These are phyloP conservation scores for Arabidopsis arenosa DNA, from an alignment of 345 rosid genomes.

Conservation along the genomic window DNA sequence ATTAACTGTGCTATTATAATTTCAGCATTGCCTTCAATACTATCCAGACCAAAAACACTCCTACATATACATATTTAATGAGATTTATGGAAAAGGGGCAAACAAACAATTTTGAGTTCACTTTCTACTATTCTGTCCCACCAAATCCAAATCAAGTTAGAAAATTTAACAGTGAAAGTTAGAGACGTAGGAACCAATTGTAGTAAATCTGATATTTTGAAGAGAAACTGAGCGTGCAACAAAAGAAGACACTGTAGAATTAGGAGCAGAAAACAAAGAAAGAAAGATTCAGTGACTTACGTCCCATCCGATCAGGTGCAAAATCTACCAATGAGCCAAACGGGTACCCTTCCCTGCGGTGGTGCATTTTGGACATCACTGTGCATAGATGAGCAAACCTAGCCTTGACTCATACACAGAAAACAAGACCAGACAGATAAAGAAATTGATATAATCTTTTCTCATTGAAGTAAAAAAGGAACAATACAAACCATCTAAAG, in stretches of 20 bases:
- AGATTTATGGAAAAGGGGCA: neutral
- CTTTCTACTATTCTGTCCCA: conserved; percentile 5
- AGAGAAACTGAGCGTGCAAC: neutral
- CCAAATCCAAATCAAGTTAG: conserved; percentile 4
- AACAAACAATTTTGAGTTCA: neutral
- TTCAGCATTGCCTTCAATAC: conserved; percentile 23
- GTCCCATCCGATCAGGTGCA: conserved; percentile 90
- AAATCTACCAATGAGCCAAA: conserved; percentile 97
- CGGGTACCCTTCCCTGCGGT: conserved; percentile 94
- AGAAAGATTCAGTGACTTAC: conserved; percentile 56
- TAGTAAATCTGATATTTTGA: conserved; percentile 1
- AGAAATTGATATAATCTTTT: neutral
- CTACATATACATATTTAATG: conserved; percentile 8
- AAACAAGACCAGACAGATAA: conserved; percentile 18
- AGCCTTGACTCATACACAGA: conserved; percentile 58
- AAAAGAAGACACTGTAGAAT: neutral
- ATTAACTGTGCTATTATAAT: neutral
- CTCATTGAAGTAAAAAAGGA: neutral
- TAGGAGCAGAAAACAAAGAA: conserved; percentile 19
- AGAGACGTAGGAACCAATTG: neutral
- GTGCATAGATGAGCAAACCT: conserved; percentile 98
- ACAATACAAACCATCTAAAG: neutral
- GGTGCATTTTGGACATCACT: conserved; percentile 96
- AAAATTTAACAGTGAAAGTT: neutral
- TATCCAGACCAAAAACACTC: neutral